Conservation (phyloP, 495 filamentous ascomycete genomes). For the Penicillium arizonense region DNA sequence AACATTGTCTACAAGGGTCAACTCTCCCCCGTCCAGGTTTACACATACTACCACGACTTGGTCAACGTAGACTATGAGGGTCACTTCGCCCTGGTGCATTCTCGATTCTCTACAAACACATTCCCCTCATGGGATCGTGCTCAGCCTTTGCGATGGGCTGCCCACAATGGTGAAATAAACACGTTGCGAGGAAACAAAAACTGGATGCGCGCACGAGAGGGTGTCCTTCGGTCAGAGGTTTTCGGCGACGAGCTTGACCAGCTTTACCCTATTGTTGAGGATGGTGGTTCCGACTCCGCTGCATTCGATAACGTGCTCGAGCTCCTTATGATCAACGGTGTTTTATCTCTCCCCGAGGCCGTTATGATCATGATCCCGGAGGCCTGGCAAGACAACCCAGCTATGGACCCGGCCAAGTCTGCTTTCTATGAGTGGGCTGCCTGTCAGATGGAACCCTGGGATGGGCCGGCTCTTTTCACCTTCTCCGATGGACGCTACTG, state of each 20-base stretch:
- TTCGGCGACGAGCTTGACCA: conserved; percentile 91
- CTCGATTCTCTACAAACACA: conserved; percentile 98
- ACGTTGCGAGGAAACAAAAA: conserved; percentile 99
- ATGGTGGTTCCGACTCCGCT: conserved; percentile 96
- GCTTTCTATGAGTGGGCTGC: conserved; percentile 99
- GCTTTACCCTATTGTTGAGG: conserved; percentile 94
- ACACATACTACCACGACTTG: conserved; percentile 97
- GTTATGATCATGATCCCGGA: conserved; percentile 99
- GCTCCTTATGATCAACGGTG: conserved; percentile 92
- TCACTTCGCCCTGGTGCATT: conserved; percentile 97
- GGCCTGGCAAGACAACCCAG: conserved; percentile 93
- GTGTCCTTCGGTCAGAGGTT: conserved; percentile 87
- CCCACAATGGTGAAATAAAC: conserved; percentile 99
- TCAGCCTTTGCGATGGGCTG: conserved; percentile 94
- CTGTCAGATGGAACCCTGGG: conserved; percentile 99
- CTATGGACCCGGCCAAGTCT: conserved; percentile 93
- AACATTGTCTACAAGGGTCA: conserved; percentile 99
- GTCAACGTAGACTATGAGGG: conserved; percentile 97
- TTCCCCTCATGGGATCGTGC: conserved; percentile 99
- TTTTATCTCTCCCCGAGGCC: conserved; percentile 93
- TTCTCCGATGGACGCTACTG: conserved; percentile 98
- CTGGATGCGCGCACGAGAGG: conserved; percentile 99
- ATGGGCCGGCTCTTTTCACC: conserved; percentile 95
- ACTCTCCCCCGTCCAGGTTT: conserved; percentile 94
- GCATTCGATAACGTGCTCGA: conserved; percentile 99